phyloP scores from a whole-genome alignment of 345 rosid genomes.

The Boechera retrofracta region DNA sequence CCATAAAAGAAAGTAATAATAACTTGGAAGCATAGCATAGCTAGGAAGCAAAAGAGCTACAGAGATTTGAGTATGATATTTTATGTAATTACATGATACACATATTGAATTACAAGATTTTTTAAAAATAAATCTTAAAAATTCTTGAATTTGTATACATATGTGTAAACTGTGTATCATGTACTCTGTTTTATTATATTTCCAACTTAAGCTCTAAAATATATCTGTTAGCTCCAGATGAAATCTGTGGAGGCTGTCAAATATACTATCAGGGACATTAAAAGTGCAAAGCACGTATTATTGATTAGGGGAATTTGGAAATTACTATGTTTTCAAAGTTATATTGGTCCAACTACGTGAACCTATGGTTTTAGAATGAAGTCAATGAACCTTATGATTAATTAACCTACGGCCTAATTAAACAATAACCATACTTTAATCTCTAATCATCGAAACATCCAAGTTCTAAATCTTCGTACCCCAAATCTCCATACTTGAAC shows the following conservation, averaged over 20 bases:
- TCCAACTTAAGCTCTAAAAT: neutral
- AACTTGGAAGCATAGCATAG: constrained; percentile 39
- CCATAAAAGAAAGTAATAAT: constrained; percentile 17
- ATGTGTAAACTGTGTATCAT: neutral
- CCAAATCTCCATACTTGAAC: constrained; percentile 49
- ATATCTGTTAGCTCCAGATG: neutral
- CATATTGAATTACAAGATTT: neutral
- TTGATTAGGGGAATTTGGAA: constrained; percentile 1
- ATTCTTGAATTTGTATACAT: constrained; percentile 14
- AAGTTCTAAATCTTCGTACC: constrained; percentile 52
- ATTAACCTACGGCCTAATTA: constrained; percentile 1
- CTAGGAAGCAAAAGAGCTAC: constrained; percentile 38
- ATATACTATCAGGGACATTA: neutral
- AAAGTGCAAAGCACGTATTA: constrained; percentile 6
- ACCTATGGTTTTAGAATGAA: neutral
- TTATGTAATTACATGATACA: constrained; percentile 3
- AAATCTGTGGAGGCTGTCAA: constrained; percentile 1
- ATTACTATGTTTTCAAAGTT: constrained; percentile 3
- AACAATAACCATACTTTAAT: neutral
- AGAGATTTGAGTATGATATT: constrained; percentile 11
- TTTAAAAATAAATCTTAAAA: neutral
- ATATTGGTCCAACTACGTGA: constrained; percentile 4
- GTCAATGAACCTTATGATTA: constrained; percentile 22
- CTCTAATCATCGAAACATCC: constrained; percentile 50
- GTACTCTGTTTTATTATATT: neutral